phyloP scores from a whole-genome alignment of 768 basidiomycete genomes.

The Podaxis carcinomalis region DNA sequence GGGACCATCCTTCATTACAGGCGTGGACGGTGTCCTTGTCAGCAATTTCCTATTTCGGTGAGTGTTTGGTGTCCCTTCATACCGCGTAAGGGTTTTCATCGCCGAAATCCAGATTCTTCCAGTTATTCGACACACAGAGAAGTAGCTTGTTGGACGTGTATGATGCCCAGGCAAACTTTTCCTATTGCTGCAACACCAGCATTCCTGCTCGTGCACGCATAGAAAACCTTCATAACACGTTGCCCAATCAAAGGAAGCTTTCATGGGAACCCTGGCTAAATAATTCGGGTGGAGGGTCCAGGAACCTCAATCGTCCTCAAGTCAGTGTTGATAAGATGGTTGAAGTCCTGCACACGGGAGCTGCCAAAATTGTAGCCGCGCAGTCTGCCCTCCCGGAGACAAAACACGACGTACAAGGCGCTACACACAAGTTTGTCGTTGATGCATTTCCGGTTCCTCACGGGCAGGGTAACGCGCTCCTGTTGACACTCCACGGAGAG shows the following conservation, averaged over 20 bases:
- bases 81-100: conserved; percentile 11
- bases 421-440: conserved; percentile 58
- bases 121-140: conserved; percentile 76
- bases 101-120: conserved; percentile 63
- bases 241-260: conserved; percentile 82
- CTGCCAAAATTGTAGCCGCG: conserved; percentile 56
- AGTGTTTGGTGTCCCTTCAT: conserved; percentile 21
- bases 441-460: conserved; percentile 79
- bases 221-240: conserved; percentile 60
- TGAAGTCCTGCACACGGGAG: conserved; percentile 68
- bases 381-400: conserved; percentile 69
- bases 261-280: conserved; percentile 73
- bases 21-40: conserved; percentile 64
- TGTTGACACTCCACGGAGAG: conserved; percentile 82
- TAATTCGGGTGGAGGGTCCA: conserved; percentile 54
- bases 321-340: conserved; percentile 58
- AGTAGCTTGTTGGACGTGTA: conserved; percentile 67
- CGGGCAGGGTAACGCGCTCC: conserved; percentile 56
- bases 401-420: conserved; percentile 62
- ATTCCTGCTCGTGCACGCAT: conserved; percentile 77
- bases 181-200: conserved; percentile 79
- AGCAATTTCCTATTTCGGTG: conserved; percentile 77
- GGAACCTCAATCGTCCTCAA: conserved; percentile 72
- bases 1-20: conserved; percentile 69
- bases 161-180: conserved; percentile 85